Percentiles rank a stretch among this genome's conserved stretches.
Evolutionary conservation across 169 alveolate genomes (phyloP).

Genomic region (Theileria parva): DNA sequence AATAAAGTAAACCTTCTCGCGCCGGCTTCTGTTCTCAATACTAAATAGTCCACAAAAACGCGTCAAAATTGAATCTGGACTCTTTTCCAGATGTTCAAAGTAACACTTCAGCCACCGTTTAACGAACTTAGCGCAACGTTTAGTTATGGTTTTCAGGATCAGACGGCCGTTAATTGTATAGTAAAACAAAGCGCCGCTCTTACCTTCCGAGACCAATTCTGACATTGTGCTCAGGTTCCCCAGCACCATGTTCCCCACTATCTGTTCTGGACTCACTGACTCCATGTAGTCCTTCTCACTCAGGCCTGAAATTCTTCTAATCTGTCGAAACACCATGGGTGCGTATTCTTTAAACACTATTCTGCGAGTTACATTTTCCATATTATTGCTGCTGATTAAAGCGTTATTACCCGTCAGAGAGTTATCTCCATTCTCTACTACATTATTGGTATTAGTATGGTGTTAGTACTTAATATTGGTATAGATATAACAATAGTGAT

Average conservation of each 20-base stretch:
- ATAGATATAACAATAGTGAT: too few species aligned
- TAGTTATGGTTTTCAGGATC: slow-evolving; percentile 73
- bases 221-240: slow-evolving; percentile 93
- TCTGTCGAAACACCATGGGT: slow-evolving; percentile 92
- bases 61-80: slow-evolving; percentile 43
- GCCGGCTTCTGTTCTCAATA: slow-evolving; percentile 13
- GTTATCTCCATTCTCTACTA: too few species aligned
- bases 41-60: slow-evolving; percentile 53
- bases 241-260: slow-evolving; percentile 90
- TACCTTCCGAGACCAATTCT: slow-evolving; percentile 93
- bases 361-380: slow-evolving; percentile 11
- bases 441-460: neutral
- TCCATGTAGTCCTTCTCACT: slow-evolving; percentile 88
- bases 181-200: slow-evolving; percentile 94
- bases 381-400: too few species aligned
- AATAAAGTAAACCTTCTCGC: slow-evolving; percentile 81
- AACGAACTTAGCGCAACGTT: slow-evolving; percentile 53
- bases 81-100: slow-evolving; percentile 29
- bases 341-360: slow-evolving; percentile 91
- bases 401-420: too few species aligned
- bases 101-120: slow-evolving; percentile 57
- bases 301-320: slow-evolving; percentile 87
- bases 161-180: slow-evolving; percentile 90
- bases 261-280: slow-evolving; percentile 96
- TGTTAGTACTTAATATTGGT: too few species aligned